Base-by-base conservation (phyloP, 169 alveolate genomes). In the Eimeria tenella region DNA sequence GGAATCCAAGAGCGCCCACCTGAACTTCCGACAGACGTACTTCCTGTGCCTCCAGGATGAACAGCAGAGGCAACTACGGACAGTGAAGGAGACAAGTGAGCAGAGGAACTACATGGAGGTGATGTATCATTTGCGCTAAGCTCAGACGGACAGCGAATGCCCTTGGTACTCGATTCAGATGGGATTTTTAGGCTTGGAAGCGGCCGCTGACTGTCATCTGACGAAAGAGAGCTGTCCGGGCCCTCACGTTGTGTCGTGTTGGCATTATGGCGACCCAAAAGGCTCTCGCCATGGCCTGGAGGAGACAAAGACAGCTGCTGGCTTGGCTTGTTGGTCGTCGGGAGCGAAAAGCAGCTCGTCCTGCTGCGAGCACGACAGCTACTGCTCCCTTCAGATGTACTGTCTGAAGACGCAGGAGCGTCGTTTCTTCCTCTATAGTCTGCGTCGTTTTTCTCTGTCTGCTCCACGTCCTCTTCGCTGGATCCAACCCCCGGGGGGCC, bases 401-500 rank as follows among this genome's bases (percentile, higher is more conserved):
- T 56, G 25, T 11, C 89, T 53, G 89, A 13, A 15, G 89, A 21
- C 21, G 25, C 89, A 11, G 89, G 56, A 19, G 60, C 5, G 1
- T 21, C 89, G 5, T 52, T 56, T 11, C 8, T 71, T 15, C 23
- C 74, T 9, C 25, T 53, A n/a, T 81, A 81, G 21, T 81, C 73
- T n/a, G 56, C 73, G 52, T 56, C 89, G 9, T 56, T 25, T 23
- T 81, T 81, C 89, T 81, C 73, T 4, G 89, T 56, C 31, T 81
- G 74, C 56, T 52, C 73, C 53, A 75, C 86, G 89, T 53, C 73
- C 56, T 81, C 89, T 53, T 81, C 73, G n/a, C 89, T 62, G 25
- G 89, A 31, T 23, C 89, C 89, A 6, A 81, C 31, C 17, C 89
- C 74, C 31, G 23, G 23, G 73, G 89, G 74, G 19, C 73, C 89